A percentile compares a stretch with the other conserved stretches of the same genome.
phyloP scores from a whole-genome alignment of 495 filamentous ascomycete genomes.

The Podospora anserina region DNA sequence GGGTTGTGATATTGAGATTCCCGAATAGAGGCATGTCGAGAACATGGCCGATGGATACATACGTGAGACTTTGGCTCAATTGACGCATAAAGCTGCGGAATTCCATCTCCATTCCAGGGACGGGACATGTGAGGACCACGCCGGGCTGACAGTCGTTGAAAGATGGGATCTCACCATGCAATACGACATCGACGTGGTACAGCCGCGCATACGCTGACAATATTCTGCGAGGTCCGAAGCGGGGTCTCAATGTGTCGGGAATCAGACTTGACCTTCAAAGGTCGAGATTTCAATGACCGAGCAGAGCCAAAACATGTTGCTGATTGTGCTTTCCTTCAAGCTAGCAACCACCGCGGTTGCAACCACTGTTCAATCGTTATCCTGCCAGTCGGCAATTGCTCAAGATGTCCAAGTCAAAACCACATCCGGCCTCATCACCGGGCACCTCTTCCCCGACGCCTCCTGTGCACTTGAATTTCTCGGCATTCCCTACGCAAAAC shows the following conservation, averaged over 20 bases:
- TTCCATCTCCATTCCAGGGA: no score
- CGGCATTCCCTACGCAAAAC: slow-evolving; percentile 55
- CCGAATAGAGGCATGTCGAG: no score
- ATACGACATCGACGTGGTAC: neutral
- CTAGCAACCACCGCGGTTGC: neutral
- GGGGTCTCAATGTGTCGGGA: no score
- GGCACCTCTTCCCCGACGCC: slow-evolving; percentile 11
- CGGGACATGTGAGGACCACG: neutral
- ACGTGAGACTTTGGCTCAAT: no score
- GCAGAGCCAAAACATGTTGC: neutral
- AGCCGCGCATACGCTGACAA: neutral
- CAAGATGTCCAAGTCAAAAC: slow-evolving; percentile 1
- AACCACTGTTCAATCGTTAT: neutral
- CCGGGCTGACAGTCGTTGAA: neutral
- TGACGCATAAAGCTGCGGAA: no score
- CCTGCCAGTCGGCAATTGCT: neutral
- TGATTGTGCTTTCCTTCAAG: neutral
- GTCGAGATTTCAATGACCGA: neutral
- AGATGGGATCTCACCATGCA: neutral
- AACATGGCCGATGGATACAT: no score
- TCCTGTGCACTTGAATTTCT: slow-evolving; percentile 42
- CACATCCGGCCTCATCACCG: slow-evolving; percentile 15
- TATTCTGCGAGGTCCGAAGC: neutral
- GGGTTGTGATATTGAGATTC: no score
- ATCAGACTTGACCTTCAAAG: no score